Percentiles rank a stretch among this genome's conserved stretches.
Evolutionary conservation across 1,139 yeast species (phyloP).

Genomic region (Geotrichum citri-aurantii): DNA sequence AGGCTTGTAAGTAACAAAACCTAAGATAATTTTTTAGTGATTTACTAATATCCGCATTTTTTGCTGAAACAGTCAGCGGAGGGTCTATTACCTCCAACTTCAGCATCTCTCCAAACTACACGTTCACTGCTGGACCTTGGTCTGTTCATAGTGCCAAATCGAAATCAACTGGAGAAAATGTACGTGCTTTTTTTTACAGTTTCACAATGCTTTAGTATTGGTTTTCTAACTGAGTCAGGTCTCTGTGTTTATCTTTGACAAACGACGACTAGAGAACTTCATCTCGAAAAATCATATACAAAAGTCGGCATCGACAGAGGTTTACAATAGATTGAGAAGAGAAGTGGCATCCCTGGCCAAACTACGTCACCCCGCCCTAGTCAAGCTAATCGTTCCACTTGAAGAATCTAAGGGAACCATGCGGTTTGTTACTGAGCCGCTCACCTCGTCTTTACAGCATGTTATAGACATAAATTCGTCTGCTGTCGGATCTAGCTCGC

Average conservation of each 20-base stretch:
- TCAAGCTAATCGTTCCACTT: constrained; percentile 76
- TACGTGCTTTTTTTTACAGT: constrained; percentile 20
- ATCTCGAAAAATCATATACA: constrained; percentile 48
- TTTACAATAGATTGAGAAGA: constrained; percentile 44
- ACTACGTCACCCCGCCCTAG: constrained; percentile 79
- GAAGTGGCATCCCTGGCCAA: constrained; percentile 70
- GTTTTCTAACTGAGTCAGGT: constrained; percentile 36
- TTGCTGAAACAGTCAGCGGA: constrained; percentile 48
- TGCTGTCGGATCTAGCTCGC: constrained; percentile 20
- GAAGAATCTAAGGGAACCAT: constrained; percentile 79
- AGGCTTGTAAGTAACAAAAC: constrained; percentile 43
- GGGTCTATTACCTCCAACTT: constrained; percentile 58
- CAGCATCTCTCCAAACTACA: constrained; percentile 64
- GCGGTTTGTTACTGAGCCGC: constrained; percentile 79
- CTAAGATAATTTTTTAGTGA: no score
- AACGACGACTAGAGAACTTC: constrained; percentile 60
- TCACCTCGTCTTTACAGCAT: constrained; percentile 54
- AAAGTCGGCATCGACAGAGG: constrained; percentile 32
- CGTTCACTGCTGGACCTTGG: constrained; percentile 83
- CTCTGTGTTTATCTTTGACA: constrained; percentile 85
- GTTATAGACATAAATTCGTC: constrained; percentile 34
- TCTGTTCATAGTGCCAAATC: constrained; percentile 75
- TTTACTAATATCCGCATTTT: no score
- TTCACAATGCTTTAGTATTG: constrained; percentile 10
- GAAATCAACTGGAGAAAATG: constrained; percentile 39